A percentile compares a stretch with the other conserved stretches of the same genome.
Evolutionary conservation across 208 protist genomes (phyloP).

Genomic region (Leishmania aethiopica): DNA sequence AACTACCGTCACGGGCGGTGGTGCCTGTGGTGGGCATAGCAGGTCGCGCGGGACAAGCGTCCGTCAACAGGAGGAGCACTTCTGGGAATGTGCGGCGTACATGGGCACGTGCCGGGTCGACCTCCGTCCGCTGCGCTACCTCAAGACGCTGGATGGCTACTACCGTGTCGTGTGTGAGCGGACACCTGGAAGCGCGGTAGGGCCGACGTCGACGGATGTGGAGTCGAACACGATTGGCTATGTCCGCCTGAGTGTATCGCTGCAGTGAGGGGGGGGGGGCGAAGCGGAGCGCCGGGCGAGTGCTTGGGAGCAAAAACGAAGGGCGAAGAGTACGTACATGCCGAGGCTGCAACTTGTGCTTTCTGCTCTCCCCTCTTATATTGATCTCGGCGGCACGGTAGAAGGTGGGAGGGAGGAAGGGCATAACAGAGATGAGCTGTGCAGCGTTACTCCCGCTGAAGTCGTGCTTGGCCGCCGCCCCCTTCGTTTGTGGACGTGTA

Average conservation of each 20-base stretch:
- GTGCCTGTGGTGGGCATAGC: neutral
- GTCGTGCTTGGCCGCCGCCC: neutral
- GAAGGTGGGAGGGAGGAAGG: neutral
- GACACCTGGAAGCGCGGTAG: conserved; percentile 2
- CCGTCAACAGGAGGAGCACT: conserved; percentile 44
- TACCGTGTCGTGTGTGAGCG: conserved; percentile 57
- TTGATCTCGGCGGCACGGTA: neutral
- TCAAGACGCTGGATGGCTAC: conserved; percentile 70
- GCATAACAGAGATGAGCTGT: neutral
- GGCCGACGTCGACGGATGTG: conserved; percentile 4
- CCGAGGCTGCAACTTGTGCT: neutral
- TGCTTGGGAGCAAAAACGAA: neutral
- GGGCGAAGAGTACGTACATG: neutral
- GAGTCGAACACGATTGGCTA: conserved; percentile 61
- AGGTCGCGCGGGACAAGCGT: neutral
- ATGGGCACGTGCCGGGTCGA: conserved; percentile 77
- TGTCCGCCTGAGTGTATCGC: conserved; percentile 60
- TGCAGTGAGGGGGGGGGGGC: conserved; percentile 12
- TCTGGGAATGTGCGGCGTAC: conserved; percentile 65
- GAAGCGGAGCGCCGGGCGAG: neutral
- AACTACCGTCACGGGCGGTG: neutral
- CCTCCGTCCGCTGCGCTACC: conserved; percentile 75
- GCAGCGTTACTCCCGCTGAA: neutral
- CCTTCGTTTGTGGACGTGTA: neutral
- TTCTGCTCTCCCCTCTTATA: neutral